Evolutionary conservation across 2,329 filamentous ascomycete species (phyloP).

Genomic region (Cercospora sojina): DNA sequence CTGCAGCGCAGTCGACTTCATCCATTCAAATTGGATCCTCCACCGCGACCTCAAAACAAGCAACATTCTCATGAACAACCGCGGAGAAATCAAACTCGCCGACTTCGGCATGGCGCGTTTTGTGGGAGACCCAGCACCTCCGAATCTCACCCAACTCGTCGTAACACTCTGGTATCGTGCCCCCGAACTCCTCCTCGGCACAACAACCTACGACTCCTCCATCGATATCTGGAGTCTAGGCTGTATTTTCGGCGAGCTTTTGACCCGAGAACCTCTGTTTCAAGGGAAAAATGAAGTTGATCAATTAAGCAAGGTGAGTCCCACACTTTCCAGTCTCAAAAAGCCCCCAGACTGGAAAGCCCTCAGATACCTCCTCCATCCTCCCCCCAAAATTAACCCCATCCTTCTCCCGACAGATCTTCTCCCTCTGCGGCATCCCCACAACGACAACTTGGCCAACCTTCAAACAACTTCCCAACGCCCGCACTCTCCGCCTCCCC

Average conservation of each 20-base stretch:
- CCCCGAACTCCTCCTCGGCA: conserved; percentile 84
- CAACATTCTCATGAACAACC: conserved; percentile 92
- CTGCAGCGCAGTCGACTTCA: conserved; percentile 73
- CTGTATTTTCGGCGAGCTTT: conserved; percentile 90
- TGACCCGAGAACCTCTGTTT: conserved; percentile 77
- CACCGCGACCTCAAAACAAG: conserved; percentile 89
- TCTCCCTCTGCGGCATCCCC: conserved; percentile 83
- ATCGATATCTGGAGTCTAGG: conserved; percentile 96
- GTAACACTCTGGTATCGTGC: conserved; percentile 97
- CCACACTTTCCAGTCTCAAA: conserved; percentile 26
- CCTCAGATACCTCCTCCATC: conserved; percentile 21
- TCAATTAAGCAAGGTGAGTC: conserved; percentile 66
- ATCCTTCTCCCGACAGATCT: conserved; percentile 58
- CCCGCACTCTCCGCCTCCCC: conserved; percentile 69
- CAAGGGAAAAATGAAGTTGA: conserved; percentile 92
- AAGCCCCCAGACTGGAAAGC: conserved; percentile 33
- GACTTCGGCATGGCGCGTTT: conserved; percentile 98
- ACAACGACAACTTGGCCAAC: conserved; percentile 79
- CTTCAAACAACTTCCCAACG: conserved; percentile 85
- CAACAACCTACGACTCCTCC: conserved; percentile 69
- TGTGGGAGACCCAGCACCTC: conserved; percentile 70
- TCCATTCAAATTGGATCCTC: conserved; percentile 87
- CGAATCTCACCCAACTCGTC: conserved; percentile 83
- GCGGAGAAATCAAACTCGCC: conserved; percentile 89
- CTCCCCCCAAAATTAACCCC: conserved; percentile 17